phyloP scores from a whole-genome alignment of 1,284 basidiomycete species.

The Microbotryum intermedium region DNA sequence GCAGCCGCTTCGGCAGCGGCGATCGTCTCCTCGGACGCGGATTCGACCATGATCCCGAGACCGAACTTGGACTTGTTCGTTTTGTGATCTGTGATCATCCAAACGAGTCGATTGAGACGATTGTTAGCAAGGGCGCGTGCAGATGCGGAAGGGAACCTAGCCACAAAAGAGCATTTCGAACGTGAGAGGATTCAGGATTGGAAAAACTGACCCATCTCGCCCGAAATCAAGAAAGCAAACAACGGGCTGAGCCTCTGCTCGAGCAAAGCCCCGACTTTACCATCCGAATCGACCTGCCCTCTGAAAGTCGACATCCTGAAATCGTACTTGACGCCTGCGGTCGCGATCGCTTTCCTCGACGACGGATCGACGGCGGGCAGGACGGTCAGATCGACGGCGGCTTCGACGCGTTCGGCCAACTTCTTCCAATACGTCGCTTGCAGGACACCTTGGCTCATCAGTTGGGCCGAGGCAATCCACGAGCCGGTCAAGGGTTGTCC shows the following conservation, averaged over 20 bases:
- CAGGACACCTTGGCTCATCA: slow-evolving; percentile 75
- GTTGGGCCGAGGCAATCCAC: slow-evolving; percentile 88
- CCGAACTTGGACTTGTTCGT: slow-evolving; percentile 89
- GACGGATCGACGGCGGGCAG: slow-evolving; percentile 59
- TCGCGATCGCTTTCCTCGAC: slow-evolving; percentile 77
- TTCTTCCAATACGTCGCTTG: slow-evolving; percentile 97
- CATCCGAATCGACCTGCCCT: slow-evolving; percentile 82
- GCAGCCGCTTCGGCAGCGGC: slow-evolving; percentile 6
- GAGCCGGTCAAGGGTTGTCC: slow-evolving; percentile 19
- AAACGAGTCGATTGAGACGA: neutral
- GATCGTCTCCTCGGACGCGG: slow-evolving; percentile 23
- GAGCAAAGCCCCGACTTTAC: slow-evolving; percentile 87
- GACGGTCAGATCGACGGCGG: slow-evolving; percentile 87
- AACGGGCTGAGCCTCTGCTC: slow-evolving; percentile 94
- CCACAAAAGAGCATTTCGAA: neutral
- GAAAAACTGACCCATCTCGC: slow-evolving; percentile 72
- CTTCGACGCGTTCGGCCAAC: slow-evolving; percentile 92
- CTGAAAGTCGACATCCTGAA: slow-evolving; percentile 87
- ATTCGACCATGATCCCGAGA: slow-evolving; percentile 91
- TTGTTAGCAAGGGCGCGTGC: too few species aligned
- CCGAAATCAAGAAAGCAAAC: slow-evolving; percentile 87
- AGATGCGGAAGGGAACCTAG: too few species aligned
- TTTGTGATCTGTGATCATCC: neutral
- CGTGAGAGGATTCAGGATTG: too few species aligned
- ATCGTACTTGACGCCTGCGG: slow-evolving; percentile 92